Conservation (phyloP, 805 yeast genomes). For the Yarrowia deformans region DNA sequence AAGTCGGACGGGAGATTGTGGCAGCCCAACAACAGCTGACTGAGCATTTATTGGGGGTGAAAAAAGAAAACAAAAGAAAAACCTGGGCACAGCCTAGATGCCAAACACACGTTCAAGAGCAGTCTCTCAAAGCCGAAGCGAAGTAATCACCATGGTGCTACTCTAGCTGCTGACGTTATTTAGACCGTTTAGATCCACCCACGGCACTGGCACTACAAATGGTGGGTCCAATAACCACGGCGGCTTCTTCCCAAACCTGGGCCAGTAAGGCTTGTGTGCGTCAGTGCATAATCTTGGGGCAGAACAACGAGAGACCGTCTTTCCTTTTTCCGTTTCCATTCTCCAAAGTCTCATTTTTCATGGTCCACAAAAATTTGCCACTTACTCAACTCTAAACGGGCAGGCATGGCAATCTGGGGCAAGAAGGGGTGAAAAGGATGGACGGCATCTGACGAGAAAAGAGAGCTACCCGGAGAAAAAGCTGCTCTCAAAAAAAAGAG, state of each 20-base stretch:
- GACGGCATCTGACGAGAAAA: background rate
- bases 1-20: too few species aligned
- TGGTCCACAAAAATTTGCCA: background rate
- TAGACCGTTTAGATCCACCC: conserved; percentile 1
- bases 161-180: background rate
- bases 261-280: background rate
- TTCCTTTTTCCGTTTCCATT: too few species aligned
- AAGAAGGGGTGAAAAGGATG: background rate
- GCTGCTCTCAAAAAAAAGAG: conserved; percentile 8
- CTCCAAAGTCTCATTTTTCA: background rate
- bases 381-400: conserved; percentile 17
- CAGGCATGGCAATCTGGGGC: conserved; percentile 6
- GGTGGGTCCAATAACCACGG: background rate
- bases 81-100: too few species aligned
- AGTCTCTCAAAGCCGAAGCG: too few species aligned
- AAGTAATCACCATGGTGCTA: background rate
- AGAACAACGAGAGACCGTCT: background rate
- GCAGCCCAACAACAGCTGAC: too few species aligned
- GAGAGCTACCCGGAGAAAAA: background rate
- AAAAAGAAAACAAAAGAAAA: too few species aligned
- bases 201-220: background rate
- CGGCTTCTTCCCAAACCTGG: background rate
- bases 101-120: too few species aligned
- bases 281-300: conserved; percentile 17
- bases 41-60: too few species aligned